Evolutionary conservation across 768 basidiomycete species (phyloP), one percentile per base, ranked within the genome.

Genomic region (Infundibulicybe gibba): DNA sequence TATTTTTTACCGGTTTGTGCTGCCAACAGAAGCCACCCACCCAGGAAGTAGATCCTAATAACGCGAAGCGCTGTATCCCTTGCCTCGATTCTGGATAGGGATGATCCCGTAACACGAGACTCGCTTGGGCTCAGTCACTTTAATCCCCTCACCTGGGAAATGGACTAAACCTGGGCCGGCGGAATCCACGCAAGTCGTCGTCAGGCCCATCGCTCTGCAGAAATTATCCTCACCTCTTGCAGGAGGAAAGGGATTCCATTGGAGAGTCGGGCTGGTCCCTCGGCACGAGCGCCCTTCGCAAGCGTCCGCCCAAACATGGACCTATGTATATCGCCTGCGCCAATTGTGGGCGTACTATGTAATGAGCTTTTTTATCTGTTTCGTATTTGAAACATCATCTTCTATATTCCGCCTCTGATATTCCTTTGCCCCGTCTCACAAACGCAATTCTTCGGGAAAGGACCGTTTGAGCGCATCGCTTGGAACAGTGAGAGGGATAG

Each of bases 211-310:
- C 4, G 0, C 16, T 25, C 45, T 34, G 8, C 8, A 25, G 25
- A 37, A 37, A n/a, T 20, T 17, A 16, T 3, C 67, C 73, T 56
- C 54, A 85, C 84, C 79, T 83, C 65, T 81, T 76, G 54, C 81
- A 83, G 15, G 81, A 72, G 54, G 75, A 82, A 55, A 77, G 58
- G 54, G 82, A 84, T 43, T 80, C 70, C 3, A 82, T 50, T 2
- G 78, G n/a, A n/a, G n/a, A 73, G 4, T 63, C 60, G 0, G 80
- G 75, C 45, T 79, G 60, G 41, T 68, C 64, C 40, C 80, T 66
- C 1, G 75, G 76, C 31, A 75, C 79, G 12, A 86, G 64, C 6
- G 85, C 76, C 83, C 83, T 84, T 45, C 32, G n/a, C 16, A 5
- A 20, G 17, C n/a, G 42, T 38, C 3, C 10, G 33, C 32, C 19